phyloP scores from a whole-genome alignment of 2,329 filamentous ascomycete genomes.

The Penicillium occitanis region DNA sequence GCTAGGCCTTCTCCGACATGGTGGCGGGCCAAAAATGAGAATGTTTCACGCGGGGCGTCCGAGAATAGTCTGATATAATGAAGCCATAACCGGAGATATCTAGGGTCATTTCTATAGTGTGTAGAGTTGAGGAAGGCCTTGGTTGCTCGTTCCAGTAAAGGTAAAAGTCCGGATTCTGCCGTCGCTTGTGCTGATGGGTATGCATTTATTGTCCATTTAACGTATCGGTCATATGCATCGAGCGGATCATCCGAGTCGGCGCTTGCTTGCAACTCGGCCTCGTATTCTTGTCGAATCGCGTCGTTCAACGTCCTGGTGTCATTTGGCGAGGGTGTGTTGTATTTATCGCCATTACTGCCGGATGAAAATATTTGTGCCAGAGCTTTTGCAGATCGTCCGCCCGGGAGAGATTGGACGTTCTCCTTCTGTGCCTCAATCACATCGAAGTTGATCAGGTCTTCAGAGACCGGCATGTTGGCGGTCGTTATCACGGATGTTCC shows the following conservation, averaged over 20 bases:
- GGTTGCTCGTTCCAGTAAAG: constrained; percentile 87
- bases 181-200: constrained; percentile 94
- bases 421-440: constrained; percentile 96
- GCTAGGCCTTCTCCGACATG: constrained; percentile 82
- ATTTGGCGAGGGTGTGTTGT: constrained; percentile 64
- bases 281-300: constrained; percentile 76
- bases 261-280: constrained; percentile 74
- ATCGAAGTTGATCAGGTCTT: constrained; percentile 66
- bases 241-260: constrained; percentile 91
- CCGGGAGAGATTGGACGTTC: constrained; percentile 91
- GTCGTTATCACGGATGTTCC: background rate
- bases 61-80: constrained; percentile 92
- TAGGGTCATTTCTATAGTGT: constrained; percentile 92
- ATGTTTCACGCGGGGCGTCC: constrained; percentile 89
- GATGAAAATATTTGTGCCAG: constrained; percentile 71
- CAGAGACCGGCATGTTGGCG: constrained; percentile 45
- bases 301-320: constrained; percentile 77
- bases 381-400: constrained; percentile 83
- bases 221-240: constrained; percentile 93
- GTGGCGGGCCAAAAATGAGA: constrained; percentile 86
- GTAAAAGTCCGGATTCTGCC: constrained; percentile 82
- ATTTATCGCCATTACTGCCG: constrained; percentile 49
- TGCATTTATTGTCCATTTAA: constrained; percentile 92
- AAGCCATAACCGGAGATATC: constrained; percentile 91
- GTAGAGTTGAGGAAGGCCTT: constrained; percentile 80